These are phyloP conservation scores for Chrysochromulina parva DNA, from an alignment of 78 protist species.

Conservation along the genomic window DNA sequence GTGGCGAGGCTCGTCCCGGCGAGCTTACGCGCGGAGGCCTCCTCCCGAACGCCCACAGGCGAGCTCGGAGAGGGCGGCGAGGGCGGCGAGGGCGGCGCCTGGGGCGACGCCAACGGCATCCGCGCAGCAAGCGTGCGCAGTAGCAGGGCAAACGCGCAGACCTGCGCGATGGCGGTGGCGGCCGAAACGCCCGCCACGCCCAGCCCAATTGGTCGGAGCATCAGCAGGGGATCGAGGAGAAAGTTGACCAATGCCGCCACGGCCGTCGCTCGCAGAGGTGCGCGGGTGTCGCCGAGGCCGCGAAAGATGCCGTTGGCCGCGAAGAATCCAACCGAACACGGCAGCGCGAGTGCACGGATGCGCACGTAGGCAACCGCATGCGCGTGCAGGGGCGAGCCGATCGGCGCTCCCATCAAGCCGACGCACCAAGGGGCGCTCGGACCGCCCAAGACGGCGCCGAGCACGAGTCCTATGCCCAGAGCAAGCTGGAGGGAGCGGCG, in stretches of 20 bases:
- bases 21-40: background rate
- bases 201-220: background rate
- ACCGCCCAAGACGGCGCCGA: background rate
- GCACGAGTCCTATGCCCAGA: background rate
- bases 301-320: background rate
- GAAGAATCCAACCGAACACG: background rate
- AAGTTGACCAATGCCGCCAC: background rate
- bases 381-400: background rate
- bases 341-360: conserved; percentile 8
- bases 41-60: background rate
- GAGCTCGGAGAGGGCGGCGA: too few species aligned
- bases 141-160: background rate
- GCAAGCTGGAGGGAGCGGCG: background rate
- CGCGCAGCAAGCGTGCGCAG: background rate
- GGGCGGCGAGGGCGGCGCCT: too few species aligned
- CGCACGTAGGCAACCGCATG: background rate
- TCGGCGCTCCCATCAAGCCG: background rate
- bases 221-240: background rate
- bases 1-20: background rate
- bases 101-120: too few species aligned
- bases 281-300: background rate
- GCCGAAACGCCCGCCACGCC: background rate
- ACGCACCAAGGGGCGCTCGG: background rate
- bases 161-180: background rate
- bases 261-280: background rate